Conservation (phyloP, 495 filamentous ascomycete species). For the Usnea hakonensis region DNA sequence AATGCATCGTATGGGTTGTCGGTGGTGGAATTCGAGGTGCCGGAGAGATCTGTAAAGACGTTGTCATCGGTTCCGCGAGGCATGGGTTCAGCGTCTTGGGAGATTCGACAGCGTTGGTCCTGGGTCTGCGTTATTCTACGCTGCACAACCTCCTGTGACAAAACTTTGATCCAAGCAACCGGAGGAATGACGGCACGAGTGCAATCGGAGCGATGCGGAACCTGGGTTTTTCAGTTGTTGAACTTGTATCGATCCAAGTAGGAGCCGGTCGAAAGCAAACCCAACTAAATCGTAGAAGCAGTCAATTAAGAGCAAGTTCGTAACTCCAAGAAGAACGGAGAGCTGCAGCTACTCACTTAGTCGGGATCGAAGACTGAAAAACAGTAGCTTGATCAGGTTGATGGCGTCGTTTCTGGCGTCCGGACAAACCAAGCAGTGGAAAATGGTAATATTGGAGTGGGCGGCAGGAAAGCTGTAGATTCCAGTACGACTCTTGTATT, state of each 20-base stretch:
- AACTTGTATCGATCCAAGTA: not conserved
- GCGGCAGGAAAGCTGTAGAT: not conserved
- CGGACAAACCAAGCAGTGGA: not conserved
- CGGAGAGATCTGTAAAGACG: not conserved
- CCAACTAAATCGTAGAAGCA: too few relatives aligned
- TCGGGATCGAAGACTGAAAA: not conserved
- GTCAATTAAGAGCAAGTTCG: not conserved
- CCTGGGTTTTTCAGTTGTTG: not conserved
- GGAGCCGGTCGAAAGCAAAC: not conserved
- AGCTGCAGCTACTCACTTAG: not conserved
- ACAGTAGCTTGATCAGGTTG: not conserved
- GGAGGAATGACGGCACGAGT: not conserved
- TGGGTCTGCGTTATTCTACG: not conserved
- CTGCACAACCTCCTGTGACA: not conserved
- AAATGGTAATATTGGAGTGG: too few relatives aligned
- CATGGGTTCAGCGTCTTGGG: not conserved
- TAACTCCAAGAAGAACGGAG: not conserved
- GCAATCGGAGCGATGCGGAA: not conserved
- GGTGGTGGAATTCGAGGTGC: not conserved
- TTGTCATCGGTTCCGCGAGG: not conserved
- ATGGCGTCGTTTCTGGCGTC: not conserved
- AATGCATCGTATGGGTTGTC: slow-evolving; percentile 71
- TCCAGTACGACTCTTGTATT: not conserved
- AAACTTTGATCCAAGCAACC: not conserved
- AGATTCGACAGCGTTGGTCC: not conserved